Evolutionary conservation across 192 early-diverging fungal species (phyloP), one percentile per base, ranked within the genome.

Genomic region (Entomortierella beljakovae): DNA sequence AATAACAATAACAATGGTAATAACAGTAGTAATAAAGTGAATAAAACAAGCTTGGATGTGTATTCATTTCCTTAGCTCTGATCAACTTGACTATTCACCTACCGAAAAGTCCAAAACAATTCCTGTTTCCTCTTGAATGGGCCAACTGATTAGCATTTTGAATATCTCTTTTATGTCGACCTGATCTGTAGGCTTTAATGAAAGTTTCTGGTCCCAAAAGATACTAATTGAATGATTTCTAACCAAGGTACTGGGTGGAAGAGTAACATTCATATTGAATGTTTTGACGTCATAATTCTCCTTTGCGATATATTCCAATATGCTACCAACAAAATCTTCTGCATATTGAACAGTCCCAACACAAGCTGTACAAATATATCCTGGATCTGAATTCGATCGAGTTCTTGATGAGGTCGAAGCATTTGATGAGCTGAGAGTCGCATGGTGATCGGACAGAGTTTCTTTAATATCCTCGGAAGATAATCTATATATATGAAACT

Each of bases 161-260:
- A 91, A 84, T 40, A 87, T 65, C 53, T 93, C 90, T 50, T 92
- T 93, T 50, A 88, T 84, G 34, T 91, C 88, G 7, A 82, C 53
- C 3, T 71, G 61, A 5, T 48, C 50, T 3, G 50, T 50, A 1
- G 66, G 71, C 2, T 58, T 46, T 18, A 34, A n/a, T 13, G 55
- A 23, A 16, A 83, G 61, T 9, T 70, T 48, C 10, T 73, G n/a
- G 20, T 64, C 38, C 31, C 72, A 60, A 42, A 83, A 81, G 18
- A 88, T 49, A 0, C 26, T 28, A 6, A 84, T 20, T 0, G 83
- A 31, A 58, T 84, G 82, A 48, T 85, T 83, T 15, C 84, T 81
- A 22, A 71, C 51, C 52, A 85, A 11, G 3, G 77, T 70, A 33
- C 82, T 80, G 11, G 77, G 61, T 6, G 85, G 85, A 11, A 87